phyloP scores from a whole-genome alignment of 768 basidiomycete genomes.

The Boletales sp. region DNA sequence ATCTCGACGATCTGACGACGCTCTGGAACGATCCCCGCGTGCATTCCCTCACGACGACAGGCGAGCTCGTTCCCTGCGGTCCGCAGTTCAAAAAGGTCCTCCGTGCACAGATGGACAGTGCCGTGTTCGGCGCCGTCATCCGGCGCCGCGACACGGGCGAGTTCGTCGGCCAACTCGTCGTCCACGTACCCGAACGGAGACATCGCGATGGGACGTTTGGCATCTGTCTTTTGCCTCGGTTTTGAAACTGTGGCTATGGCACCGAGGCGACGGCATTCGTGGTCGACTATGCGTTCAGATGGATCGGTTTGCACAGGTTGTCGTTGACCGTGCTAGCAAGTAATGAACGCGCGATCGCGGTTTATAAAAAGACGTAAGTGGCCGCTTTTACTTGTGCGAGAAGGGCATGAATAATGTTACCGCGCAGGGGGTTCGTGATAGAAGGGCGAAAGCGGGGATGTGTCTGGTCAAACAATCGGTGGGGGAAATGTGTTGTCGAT shows the following conservation, averaged over 20 bases:
- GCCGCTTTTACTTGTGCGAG: not conserved
- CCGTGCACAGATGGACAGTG: slow-evolving; percentile 20
- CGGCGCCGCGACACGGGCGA: slow-evolving; percentile 25
- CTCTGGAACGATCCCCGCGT: too few relatives aligned
- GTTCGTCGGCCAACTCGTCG: slow-evolving; percentile 32
- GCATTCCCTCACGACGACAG: too few relatives aligned
- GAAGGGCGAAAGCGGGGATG: slow-evolving; percentile 37
- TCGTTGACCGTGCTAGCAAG: slow-evolving; percentile 37
- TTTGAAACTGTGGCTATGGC: slow-evolving; percentile 41
- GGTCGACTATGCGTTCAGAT: slow-evolving; percentile 38
- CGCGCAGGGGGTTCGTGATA: slow-evolving; percentile 36
- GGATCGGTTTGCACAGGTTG: slow-evolving; percentile 39
- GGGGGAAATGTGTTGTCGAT: slow-evolving; percentile 38
- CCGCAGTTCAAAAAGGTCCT: too few relatives aligned
- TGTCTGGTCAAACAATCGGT: slow-evolving; percentile 34
- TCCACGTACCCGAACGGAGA: slow-evolving; percentile 24
- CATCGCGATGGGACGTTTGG: slow-evolving; percentile 32
- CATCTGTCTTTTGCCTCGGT: slow-evolving; percentile 28
- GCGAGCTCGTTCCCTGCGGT: too few relatives aligned
- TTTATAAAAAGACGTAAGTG: slow-evolving; percentile 43
- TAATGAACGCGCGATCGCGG: slow-evolving; percentile 36
- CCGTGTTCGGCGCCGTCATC: slow-evolving; percentile 28
- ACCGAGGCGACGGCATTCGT: slow-evolving; percentile 39
- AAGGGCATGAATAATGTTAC: not conserved
- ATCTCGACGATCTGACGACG: slow-evolving; percentile 31